Evolutionary conservation across 257 asterid genomes (phyloP), one percentile per base, ranked within the genome.

Genomic region (Thymus quinquecostatus): DNA sequence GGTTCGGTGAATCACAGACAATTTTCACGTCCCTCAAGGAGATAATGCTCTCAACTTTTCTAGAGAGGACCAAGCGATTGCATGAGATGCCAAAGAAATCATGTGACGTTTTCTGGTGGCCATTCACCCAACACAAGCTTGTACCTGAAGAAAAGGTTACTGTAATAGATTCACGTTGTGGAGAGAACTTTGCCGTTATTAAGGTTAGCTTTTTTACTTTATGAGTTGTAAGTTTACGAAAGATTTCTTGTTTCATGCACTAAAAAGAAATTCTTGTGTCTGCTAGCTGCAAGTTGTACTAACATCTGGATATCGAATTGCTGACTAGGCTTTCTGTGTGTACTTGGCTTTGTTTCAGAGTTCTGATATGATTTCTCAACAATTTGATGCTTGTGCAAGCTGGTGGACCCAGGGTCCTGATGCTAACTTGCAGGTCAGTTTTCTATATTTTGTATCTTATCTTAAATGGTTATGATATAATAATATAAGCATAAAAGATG

Each of bases 321-420:
- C 66, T 47, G 51, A 13, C n/a, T 66, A 68, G 38, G 77, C 86
- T 81, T 55, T 79, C 73, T 30, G n/a, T 67, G 14, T 56, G 30
- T 61, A 60, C 78, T 21, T 82, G 32, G 10, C 74, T 68, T 76
- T 77, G 80, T 85, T 77, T 79, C 82, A 84, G 86, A 63, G 77
- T 72, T 64, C 13, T 48, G 79, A 78, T 80, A 75, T 67, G 75
- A 87, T 92, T 48, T 82, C 86, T 83, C 91, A 89, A 80, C 94
- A 87, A 79, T 95, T 95, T 82, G 99, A 95, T 89, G 99, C 90
- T 65, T 92, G 97, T 87, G 97, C 99, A 64, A 95, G 99, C 85
- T 95, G 99, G 98, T 95, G 99, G 98, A 95, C 99, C 5, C 99
- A 95, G 71, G 99, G 99, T 66, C 99, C 98, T 72, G 92, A 92